Base-by-base conservation (phyloP, 1,284 basidiomycete species). In the Kwoniella shivajii region DNA sequence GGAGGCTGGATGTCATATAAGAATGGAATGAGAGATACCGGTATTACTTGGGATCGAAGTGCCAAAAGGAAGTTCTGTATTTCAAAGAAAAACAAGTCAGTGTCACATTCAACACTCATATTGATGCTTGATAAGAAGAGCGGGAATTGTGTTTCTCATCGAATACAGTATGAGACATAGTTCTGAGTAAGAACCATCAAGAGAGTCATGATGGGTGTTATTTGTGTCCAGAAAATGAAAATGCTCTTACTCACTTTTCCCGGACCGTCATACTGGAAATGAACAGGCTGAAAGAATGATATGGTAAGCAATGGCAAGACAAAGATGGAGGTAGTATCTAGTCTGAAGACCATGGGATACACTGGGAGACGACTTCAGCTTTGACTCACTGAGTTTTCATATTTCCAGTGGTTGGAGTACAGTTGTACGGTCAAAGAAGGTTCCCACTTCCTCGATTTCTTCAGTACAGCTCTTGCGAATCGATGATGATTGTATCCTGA, bases 401-500 rank as follows among this genome's bases (percentile, higher is more conserved):
- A 79, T 22, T 69, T 63, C 74, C 77, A 79, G 60, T 76, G 65
- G 22, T 60, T 65, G 3, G 63, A 63, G 42, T 72, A 71, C 1
- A 79, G 73, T 66, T 79, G 74, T 26, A 79, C 71, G 33, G 69
- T 73, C n/a, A 79, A 52, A 2, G 66, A 71, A 3, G 78, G 69
- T 54, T 77, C 72, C 68, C 73, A 73, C 63, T 77, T 78, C 41
- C 78, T 59, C n/a, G 73, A 74, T 55, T 76, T 76, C 46, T 79
- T 79, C 31, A 79, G 68, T 29, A 77, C 68, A 5, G 72, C 68
- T 22, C 78, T 58, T 3, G 76, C 71, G 55, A 78, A 78, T 42
- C 76, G 69, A 51, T 77, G 76, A 54, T 78, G 77, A 58, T 78
- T 78, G 61, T 78, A 79, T 38, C 75, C 74, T 11, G 78, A 78